Evolutionary conservation across 2,329 filamentous ascomycete species (phyloP).

Genomic region (Didymella exigua): DNA sequence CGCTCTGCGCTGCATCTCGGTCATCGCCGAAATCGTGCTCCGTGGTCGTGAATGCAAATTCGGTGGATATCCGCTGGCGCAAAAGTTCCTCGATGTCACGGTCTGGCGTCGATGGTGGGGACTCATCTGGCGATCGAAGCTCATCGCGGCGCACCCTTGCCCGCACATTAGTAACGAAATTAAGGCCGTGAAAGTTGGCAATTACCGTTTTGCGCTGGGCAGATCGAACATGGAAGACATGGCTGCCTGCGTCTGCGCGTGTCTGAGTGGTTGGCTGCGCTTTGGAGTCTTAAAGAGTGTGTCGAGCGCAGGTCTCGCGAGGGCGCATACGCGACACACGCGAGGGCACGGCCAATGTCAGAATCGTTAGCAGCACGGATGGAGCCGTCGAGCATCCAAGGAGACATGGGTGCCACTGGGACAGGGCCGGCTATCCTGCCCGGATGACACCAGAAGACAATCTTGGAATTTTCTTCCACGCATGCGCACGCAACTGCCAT

Average conservation of each 20-base stretch:
- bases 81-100: conserved; percentile 39
- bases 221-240: conserved; percentile 33
- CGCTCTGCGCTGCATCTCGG: conserved; percentile 15
- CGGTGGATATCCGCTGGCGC: conserved; percentile 29
- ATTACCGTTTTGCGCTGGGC: conserved; percentile 35
- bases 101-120: conserved; percentile 45
- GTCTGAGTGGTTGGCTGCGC: conserved; percentile 2
- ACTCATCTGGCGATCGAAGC: conserved; percentile 42
- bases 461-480: background rate
- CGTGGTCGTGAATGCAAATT: conserved; percentile 34
- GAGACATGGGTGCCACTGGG: background rate
- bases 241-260: conserved; percentile 7
- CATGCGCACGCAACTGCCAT: background rate
- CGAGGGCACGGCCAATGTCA: conserved; percentile 5
- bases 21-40: conserved; percentile 1
- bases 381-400: background rate
- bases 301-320: conserved; percentile 5
- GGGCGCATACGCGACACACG: background rate
- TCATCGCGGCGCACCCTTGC: conserved; percentile 43
- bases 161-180: background rate
- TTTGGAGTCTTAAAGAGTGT: background rate
- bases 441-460: background rate
- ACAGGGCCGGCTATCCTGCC: background rate
- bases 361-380: conserved; percentile 7
- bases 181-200: background rate